These are phyloP conservation scores for Pulicaria dysenterica DNA, from an alignment of 129 eudicot species.

Conservation along the genomic window DNA sequence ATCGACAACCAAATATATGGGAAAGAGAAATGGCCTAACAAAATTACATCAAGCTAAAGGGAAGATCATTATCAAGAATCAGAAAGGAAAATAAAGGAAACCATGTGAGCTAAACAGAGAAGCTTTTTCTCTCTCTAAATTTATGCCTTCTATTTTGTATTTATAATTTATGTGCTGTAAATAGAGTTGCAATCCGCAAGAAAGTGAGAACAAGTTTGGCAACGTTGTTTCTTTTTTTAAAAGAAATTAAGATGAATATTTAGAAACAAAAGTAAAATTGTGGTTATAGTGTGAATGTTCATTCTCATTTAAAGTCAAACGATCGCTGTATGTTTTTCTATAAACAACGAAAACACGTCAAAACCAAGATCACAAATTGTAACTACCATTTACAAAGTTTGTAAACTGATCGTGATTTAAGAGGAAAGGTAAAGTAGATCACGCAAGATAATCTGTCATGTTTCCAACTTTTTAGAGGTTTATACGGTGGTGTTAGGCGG, in stretches of 20 bases:
- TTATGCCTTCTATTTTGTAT: neutral
- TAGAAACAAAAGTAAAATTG: neutral
- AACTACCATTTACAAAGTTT: neutral
- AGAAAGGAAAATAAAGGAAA: neutral
- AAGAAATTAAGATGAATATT: neutral
- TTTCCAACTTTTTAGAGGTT: neutral
- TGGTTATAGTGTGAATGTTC: neutral
- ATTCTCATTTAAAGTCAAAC: neutral
- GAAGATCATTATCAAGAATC: slow-evolving; percentile 18
- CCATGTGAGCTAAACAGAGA: slow-evolving; percentile 10
- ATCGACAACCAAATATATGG: slow-evolving; percentile 13
- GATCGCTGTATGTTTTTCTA: neutral
- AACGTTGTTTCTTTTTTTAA: neutral
- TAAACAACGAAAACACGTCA: neutral
- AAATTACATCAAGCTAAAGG: slow-evolving; percentile 2
- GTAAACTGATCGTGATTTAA: neutral
- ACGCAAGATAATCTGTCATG: neutral
- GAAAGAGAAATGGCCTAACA: neutral
- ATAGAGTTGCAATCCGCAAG: neutral
- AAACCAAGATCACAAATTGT: neutral
- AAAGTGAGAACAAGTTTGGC: neutral
- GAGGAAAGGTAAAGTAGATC: neutral
- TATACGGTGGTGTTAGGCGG: too few species aligned
- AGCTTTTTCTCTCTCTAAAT: slow-evolving; percentile 5
- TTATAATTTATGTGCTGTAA: neutral